Percentiles rank a stretch among this genome's conserved stretches.
These are phyloP conservation scores for Termitomyces sp. DNA, from an alignment of 1,284 basidiomycete species.

Conservation along the genomic window DNA sequence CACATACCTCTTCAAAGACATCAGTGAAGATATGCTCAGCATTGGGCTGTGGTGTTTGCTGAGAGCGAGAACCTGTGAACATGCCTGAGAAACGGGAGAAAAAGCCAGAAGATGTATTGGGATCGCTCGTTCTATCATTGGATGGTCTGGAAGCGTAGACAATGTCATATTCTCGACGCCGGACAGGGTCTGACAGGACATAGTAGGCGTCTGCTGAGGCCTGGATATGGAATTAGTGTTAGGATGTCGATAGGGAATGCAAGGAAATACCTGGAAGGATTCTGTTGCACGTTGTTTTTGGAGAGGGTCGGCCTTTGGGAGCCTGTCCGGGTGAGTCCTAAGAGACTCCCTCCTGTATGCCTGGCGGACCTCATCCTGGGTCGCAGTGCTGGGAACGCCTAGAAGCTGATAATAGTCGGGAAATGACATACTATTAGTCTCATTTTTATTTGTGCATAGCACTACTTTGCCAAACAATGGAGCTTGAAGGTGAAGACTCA, in stretches of 20 bases:
- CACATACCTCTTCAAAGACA: constrained; percentile 81
- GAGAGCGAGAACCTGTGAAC: constrained; percentile 41
- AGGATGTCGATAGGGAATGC: not conserved
- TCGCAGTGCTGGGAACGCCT: constrained; percentile 51
- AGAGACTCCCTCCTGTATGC: constrained; percentile 84
- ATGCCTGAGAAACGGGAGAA: constrained; percentile 74
- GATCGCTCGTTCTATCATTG: constrained; percentile 51
- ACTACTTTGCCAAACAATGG: constrained; percentile 13
- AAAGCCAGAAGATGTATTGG: constrained; percentile 67
- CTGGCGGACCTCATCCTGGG: constrained; percentile 68
- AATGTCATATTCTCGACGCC: constrained; percentile 79
- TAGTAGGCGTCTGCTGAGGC: constrained; percentile 95
- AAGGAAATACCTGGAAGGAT: constrained; percentile 62
- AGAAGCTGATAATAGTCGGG: constrained; percentile 76
- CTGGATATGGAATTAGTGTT: constrained; percentile 30
- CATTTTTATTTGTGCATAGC: not conserved
- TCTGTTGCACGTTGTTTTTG: constrained; percentile 78
- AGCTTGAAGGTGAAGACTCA: constrained; percentile 48
- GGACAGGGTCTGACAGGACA: constrained; percentile 79
- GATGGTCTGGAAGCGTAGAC: constrained; percentile 52
- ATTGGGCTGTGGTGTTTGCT: constrained; percentile 54
- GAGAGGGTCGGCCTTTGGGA: constrained; percentile 66
- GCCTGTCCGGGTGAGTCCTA: constrained; percentile 87
- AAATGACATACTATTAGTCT: constrained; percentile 47
- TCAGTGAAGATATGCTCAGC: constrained; percentile 81